Conservation (phyloP, 1,139 yeast genomes). For the Taphrina communis region DNA sequence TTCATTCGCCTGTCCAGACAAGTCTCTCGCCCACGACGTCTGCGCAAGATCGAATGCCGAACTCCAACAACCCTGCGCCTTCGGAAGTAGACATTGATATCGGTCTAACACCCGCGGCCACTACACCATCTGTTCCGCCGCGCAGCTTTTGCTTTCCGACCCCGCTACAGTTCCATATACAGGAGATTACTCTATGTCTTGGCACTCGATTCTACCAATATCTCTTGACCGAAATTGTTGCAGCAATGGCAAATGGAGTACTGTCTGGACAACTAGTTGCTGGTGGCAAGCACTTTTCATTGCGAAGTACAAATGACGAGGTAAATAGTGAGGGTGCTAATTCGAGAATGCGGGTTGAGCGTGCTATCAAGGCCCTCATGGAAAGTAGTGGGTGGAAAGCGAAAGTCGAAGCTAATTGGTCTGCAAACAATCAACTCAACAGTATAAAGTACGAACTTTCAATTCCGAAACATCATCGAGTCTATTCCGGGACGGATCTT, state of each 20-base stretch:
- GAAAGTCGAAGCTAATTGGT: slow-evolving; percentile 8
- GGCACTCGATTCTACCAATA: neutral
- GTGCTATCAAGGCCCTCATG: slow-evolving; percentile 4
- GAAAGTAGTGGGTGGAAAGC: slow-evolving; percentile 10
- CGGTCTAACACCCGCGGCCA: neutral
- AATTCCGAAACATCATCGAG: slow-evolving; percentile 10
- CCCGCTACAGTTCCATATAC: slow-evolving; percentile 1
- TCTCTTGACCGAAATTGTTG: neutral
- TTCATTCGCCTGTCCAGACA: no score
- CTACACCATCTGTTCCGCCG: neutral
- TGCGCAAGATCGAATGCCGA: no score
- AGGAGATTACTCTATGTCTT: slow-evolving; percentile 1
- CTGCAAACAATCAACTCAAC: neutral
- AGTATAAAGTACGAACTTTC: slow-evolving; percentile 12
- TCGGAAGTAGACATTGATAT: neutral
- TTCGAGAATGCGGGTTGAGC: neutral
- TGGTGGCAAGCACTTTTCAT: neutral
- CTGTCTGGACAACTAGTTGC: neutral
- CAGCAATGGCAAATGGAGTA: neutral
- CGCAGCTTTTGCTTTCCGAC: neutral
- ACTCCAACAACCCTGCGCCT: neutral
- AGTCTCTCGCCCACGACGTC: no score
- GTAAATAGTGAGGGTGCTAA: neutral
- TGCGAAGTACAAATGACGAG: neutral
- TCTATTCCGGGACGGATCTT: neutral